A percentile compares a stretch with the other conserved stretches of the same genome.
Evolutionary conservation across 257 asterid genomes (phyloP).

Genomic region (Solanum clarkiae): DNA sequence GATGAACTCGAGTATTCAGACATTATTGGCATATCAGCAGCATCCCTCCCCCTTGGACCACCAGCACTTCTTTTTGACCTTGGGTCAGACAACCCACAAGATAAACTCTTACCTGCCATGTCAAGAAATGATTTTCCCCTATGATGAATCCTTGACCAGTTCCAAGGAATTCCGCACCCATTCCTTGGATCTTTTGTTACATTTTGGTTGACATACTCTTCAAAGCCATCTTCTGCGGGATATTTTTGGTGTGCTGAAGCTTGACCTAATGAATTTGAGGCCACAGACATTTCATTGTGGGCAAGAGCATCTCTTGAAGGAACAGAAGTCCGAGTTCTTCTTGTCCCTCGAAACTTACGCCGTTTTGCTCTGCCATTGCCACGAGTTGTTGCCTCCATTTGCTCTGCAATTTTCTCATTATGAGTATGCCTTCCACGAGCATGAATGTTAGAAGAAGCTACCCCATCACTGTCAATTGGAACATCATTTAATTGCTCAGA

Average conservation of each 20-base stretch:
- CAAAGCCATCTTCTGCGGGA: conserved; percentile 28
- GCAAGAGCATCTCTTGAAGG: conserved; percentile 35
- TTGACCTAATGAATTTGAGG: conserved; percentile 66
- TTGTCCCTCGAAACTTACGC: conserved; percentile 68
- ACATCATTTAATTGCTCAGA: conserved; percentile 48
- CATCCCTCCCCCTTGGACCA: conserved; percentile 16
- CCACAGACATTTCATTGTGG: conserved; percentile 75
- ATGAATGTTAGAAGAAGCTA: conserved; percentile 35
- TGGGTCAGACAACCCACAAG: conserved; percentile 84
- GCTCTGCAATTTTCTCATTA: conserved; percentile 23
- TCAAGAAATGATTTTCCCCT: conserved; percentile 86
- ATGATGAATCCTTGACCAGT: conserved; percentile 87
- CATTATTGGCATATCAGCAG: conserved; percentile 36
- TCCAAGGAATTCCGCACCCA: conserved; percentile 93
- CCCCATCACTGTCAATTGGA: conserved; percentile 49
- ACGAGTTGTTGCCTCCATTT: conserved; percentile 15
- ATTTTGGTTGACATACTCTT: conserved; percentile 28
- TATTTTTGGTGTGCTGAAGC: conserved; percentile 25
- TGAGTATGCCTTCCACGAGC: conserved; percentile 21
- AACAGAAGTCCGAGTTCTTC: conserved; percentile 46
- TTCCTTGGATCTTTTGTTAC: conserved; percentile 38
- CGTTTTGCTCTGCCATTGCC: conserved; percentile 43
- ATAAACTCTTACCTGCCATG: conserved; percentile 81
- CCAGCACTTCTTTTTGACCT: conserved; percentile 42
- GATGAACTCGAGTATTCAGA: conserved; percentile 62